A percentile compares a stretch with the other conserved stretches of the same genome.
Conservation (phyloP, 306 rosid species). For the Hippophae rhamnoides region DNA sequence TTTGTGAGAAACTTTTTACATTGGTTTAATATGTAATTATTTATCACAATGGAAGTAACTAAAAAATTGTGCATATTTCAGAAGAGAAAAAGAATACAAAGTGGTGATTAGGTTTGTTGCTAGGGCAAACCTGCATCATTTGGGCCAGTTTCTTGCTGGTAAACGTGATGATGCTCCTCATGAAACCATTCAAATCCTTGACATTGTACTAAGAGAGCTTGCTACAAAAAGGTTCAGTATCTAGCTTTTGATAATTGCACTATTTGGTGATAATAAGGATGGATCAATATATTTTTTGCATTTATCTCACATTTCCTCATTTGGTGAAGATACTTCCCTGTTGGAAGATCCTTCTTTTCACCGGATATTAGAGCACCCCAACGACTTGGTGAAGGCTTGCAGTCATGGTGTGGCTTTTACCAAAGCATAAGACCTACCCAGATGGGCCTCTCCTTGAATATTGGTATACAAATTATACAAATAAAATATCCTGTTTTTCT, state of each 20-base stretch:
- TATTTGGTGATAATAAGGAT: slow-evolving; percentile 1
- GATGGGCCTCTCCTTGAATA: slow-evolving; percentile 95
- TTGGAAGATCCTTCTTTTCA: slow-evolving; percentile 94
- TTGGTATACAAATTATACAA: slow-evolving; percentile 38
- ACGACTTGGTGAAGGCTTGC: slow-evolving; percentile 91
- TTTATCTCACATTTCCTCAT: slow-evolving; percentile 19
- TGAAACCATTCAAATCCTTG: slow-evolving; percentile 83
- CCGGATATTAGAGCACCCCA: slow-evolving; percentile 74
- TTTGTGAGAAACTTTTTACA: too few species aligned
- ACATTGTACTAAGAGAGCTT: slow-evolving; percentile 81
- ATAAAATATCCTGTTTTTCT: neutral
- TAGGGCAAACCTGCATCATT: slow-evolving; percentile 84
- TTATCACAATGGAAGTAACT: slow-evolving; percentile 11
- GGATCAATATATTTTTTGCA: slow-evolving; percentile 8
- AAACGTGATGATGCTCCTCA: slow-evolving; percentile 87
- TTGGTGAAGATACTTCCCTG: slow-evolving; percentile 64
- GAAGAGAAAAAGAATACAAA: slow-evolving; percentile 65
- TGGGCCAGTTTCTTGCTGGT: slow-evolving; percentile 90
- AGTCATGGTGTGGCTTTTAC: slow-evolving; percentile 96
- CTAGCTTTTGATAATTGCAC: slow-evolving; percentile 5
- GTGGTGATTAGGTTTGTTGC: slow-evolving; percentile 90
- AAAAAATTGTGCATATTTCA: slow-evolving; percentile 19
- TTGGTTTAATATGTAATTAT: too few species aligned
- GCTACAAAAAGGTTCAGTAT: slow-evolving; percentile 56
- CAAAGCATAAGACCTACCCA: slow-evolving; percentile 99